A percentile compares a stretch with the other conserved stretches of the same genome.
Conservation (phyloP, 495 filamentous ascomycete species). For the Lasiosphaeria miniovina region DNA sequence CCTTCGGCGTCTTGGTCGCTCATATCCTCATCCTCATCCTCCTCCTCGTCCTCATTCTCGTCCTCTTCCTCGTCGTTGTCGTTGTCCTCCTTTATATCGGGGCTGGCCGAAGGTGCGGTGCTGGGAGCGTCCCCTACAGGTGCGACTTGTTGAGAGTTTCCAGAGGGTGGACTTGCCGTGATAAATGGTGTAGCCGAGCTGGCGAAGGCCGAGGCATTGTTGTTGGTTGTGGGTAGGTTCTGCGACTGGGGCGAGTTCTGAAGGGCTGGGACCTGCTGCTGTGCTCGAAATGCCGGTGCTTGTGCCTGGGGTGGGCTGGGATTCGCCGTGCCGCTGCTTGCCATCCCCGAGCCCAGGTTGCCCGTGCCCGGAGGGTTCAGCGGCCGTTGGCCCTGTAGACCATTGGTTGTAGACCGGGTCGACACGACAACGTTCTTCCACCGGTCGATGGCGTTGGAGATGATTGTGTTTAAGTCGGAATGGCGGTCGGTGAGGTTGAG, state of each 20-base stretch:
- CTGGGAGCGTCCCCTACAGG: conserved; percentile 6
- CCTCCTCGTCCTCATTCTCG: conserved; percentile 13
- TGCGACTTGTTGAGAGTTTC: conserved; percentile 1
- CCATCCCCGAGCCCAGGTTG: conserved; percentile 7
- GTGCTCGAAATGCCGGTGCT: conserved; percentile 12
- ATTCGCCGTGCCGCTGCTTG: neutral
- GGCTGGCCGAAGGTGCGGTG: conserved; percentile 14
- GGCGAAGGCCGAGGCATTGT: conserved; percentile 10
- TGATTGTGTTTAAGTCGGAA: conserved; percentile 42
- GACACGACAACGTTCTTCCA: conserved; percentile 53
- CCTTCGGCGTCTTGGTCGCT: conserved; percentile 24
- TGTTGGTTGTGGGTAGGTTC: neutral
- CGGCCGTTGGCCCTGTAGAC: conserved; percentile 36
- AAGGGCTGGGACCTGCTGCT: neutral
- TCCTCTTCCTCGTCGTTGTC: conserved; percentile 25
- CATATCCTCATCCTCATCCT: conserved; percentile 21
- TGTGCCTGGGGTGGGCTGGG: conserved; percentile 5
- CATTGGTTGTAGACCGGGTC: conserved; percentile 27
- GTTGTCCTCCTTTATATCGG: conserved; percentile 16
- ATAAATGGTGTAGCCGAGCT: conserved; percentile 15
- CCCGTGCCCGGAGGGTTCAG: conserved; percentile 24
- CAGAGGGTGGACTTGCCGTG: neutral
- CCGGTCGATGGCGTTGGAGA: conserved; percentile 46
- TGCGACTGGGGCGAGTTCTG: conserved; percentile 7
- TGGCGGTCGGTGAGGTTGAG: conserved; percentile 42